Base-by-base conservation (phyloP, 148 eudicot genomes). In the Tetragonia tetragonoides region DNA sequence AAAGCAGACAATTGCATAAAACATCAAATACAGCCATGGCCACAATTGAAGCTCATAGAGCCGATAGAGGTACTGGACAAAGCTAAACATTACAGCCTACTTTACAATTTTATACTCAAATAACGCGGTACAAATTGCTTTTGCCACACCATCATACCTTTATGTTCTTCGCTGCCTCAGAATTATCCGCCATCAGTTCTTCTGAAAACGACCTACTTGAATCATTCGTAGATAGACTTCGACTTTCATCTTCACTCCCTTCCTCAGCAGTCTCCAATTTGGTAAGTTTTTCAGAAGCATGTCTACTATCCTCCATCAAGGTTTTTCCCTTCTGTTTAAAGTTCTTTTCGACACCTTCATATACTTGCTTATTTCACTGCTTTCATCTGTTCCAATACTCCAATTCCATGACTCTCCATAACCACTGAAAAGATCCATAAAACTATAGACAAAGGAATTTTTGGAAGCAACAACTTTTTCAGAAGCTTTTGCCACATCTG, bases 341-440 rank as follows among this genome's bases (percentile, higher is more conserved):
- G 83, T 86, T 88, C 84, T 86, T 89, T 81, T 81, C 87, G 54
- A 83, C 84, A 82, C 84, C 83, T 61, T 85, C 88, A 78, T 82
- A 80, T 62, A 84, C 88, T 61, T 85, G 86, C 63, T 82, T 69
- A 84, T 72, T 59, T 84, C 81, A 65, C 78, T 78, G 66, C 84
- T 84, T 68, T 84, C 90, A 73, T 87, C 87, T 49, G 84, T 80
- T 76, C 83, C 93, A 77, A 89, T 81, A 79, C 79, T 85, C 89
- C 93, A 90, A 57, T 84, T 88, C 97, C 93, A 93, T 73, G 94
- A 87, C 84, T 95, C 93, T 70, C 92, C 97, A 80, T 86, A 89
- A 66, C 96, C 97, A 84, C 93, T 82, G 74, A 95, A 95, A 80
- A 95, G 97, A 87, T 95, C 98, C 77, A 90, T 66, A 73, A 89